phyloP scores from a whole-genome alignment of 176 grass and related monocot species.

The Aegilops bicornis region DNA sequence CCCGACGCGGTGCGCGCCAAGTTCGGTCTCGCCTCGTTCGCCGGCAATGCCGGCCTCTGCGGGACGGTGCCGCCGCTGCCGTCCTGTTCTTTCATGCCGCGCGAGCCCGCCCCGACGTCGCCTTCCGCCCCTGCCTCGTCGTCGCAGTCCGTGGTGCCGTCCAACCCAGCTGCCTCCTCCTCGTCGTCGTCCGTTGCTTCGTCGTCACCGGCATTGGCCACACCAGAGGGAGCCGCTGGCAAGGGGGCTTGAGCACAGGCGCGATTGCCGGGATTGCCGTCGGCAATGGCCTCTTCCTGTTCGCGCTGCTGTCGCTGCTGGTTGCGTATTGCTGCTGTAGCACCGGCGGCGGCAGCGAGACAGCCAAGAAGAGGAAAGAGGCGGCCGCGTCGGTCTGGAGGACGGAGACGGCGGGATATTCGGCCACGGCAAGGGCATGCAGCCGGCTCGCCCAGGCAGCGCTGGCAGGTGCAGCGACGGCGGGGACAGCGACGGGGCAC shows the following conservation, averaged over 20 bases:
- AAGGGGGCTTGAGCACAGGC: slow-evolving; percentile 49
- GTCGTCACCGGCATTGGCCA: slow-evolving; percentile 44
- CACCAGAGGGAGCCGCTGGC: slow-evolving; percentile 6
- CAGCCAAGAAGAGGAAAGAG: slow-evolving; percentile 39
- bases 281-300: slow-evolving; percentile 54
- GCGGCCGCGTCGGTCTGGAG: slow-evolving; percentile 32
- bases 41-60: slow-evolving; percentile 56
- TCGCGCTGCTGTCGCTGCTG: slow-evolving; percentile 50
- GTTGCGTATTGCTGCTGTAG: slow-evolving; percentile 59
- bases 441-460: slow-evolving; percentile 43
- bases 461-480: slow-evolving; percentile 51
- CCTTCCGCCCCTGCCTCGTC: slow-evolving; percentile 29
- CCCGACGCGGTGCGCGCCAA: slow-evolving; percentile 50
- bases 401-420: slow-evolving; percentile 30
- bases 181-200: slow-evolving; percentile 49
- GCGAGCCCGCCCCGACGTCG: slow-evolving; percentile 43
- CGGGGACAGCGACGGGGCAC: slow-evolving; percentile 71
- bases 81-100: slow-evolving; percentile 59
- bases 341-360: slow-evolving; percentile 8
- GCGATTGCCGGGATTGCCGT: slow-evolving; percentile 55
- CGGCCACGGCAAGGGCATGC: slow-evolving; percentile 38
- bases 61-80: slow-evolving; percentile 36
- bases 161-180: slow-evolving; percentile 55
- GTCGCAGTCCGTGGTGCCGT: slow-evolving; percentile 62
- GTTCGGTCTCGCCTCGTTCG: slow-evolving; percentile 54